These are phyloP conservation scores for Centrapalus pauciflorus DNA, from an alignment of 129 eudicot species.

Conservation along the genomic window DNA sequence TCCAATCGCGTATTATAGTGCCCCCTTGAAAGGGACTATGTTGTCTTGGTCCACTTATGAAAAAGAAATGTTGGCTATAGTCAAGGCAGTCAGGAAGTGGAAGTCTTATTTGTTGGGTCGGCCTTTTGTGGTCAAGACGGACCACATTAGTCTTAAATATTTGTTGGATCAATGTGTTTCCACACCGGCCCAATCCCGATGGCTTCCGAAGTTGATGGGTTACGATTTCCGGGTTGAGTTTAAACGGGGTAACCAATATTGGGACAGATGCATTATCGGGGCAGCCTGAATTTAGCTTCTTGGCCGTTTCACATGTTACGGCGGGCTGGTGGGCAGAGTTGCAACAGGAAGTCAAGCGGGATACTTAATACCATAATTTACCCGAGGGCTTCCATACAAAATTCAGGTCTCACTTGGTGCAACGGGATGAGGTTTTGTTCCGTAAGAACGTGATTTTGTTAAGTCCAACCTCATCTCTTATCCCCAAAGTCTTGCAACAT, in stretches of 20 bases:
- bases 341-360: background rate
- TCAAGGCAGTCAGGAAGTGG: background rate
- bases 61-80: background rate
- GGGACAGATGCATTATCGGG: constrained; percentile 6
- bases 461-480: background rate
- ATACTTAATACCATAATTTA: background rate
- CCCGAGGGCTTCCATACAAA: background rate
- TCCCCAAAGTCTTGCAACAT: background rate
- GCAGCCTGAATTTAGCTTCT: background rate
- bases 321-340: background rate
- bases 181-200: background rate
- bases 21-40: background rate
- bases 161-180: background rate
- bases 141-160: background rate
- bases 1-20: background rate
- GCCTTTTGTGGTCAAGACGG: background rate
- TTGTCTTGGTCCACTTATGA: background rate
- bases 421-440: background rate
- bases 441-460: background rate
- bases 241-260: background rate
- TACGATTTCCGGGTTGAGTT: constrained; percentile 6
- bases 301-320: background rate
- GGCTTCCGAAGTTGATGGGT: constrained; percentile 12
- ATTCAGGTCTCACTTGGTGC: background rate
- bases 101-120: background rate